phyloP scores from a whole-genome alignment of 768 basidiomycete genomes.

The Macrocybe gigantea region DNA sequence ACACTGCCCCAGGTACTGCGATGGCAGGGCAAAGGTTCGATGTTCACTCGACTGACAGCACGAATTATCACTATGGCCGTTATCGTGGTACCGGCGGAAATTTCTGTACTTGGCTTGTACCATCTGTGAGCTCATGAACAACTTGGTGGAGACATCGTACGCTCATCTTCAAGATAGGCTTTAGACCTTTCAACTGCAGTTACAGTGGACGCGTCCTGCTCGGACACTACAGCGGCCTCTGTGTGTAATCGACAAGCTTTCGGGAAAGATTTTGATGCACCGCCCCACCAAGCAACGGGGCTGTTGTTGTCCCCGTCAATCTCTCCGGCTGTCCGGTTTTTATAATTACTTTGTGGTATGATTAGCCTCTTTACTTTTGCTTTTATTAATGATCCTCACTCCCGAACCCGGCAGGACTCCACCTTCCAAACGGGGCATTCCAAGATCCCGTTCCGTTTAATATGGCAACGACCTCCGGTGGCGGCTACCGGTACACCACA shows the following conservation, averaged over 20 bases:
- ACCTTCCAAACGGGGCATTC: constrained; percentile 16
- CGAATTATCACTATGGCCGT: constrained; percentile 18
- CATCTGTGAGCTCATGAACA: constrained; percentile 8
- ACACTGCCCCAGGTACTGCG: constrained; percentile 10
- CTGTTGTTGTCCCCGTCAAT: constrained; percentile 15
- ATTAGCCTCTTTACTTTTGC: background rate
- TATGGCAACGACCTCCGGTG: constrained; percentile 13
- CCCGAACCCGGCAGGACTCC: constrained; percentile 10
- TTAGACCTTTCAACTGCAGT: constrained; percentile 7
- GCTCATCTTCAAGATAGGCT: constrained; percentile 7
- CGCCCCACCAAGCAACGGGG: constrained; percentile 19
- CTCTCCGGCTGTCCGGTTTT: constrained; percentile 16
- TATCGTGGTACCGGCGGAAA: constrained; percentile 19
- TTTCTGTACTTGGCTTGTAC: constrained; percentile 18
- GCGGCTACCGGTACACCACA: constrained; percentile 16
- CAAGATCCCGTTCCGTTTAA: constrained; percentile 20
- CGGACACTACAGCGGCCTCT: constrained; percentile 9
- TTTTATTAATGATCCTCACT: background rate
- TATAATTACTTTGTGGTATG: constrained; percentile 21
- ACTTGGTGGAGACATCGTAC: background rate
- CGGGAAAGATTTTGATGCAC: constrained; percentile 18
- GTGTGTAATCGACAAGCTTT: constrained; percentile 17
- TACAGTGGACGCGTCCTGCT: constrained; percentile 13
- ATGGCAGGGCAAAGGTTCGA: constrained; percentile 18
- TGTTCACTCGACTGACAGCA: constrained; percentile 13